These are phyloP conservation scores for Plenodomus biglobosus DNA, from an alignment of 2,329 filamentous ascomycete species.

Conservation along the genomic window DNA sequence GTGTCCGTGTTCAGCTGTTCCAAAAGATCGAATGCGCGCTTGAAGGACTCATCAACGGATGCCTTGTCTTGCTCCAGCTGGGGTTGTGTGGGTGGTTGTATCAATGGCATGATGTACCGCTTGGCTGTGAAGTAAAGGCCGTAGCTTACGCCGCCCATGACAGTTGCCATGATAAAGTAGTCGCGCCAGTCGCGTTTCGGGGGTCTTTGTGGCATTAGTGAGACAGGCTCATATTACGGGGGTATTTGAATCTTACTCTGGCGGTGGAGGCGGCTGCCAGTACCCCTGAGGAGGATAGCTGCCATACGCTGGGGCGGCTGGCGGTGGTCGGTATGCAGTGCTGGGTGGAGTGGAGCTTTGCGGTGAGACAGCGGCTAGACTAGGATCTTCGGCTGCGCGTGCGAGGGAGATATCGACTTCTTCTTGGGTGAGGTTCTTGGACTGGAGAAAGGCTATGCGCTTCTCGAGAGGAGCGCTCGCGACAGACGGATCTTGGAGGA, in stretches of 20 bases:
- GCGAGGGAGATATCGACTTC: constrained; percentile 85
- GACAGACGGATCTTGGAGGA: constrained; percentile 93
- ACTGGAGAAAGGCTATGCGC: constrained; percentile 86
- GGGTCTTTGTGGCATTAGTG: constrained; percentile 40
- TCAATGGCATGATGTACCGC: constrained; percentile 88
- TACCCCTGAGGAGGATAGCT: constrained; percentile 56
- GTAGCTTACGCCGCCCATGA: constrained; percentile 85
- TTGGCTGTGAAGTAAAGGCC: constrained; percentile 82
- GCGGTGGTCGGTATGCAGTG: constrained; percentile 51
- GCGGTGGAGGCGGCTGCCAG: constrained; percentile 56
- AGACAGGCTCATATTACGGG: background rate
- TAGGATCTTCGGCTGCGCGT: constrained; percentile 63
- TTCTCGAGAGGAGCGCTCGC: constrained; percentile 88
- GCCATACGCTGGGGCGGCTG: constrained; percentile 52
- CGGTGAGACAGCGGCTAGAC: constrained; percentile 52
- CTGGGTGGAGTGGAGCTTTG: constrained; percentile 46
- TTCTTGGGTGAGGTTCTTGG: constrained; percentile 95
- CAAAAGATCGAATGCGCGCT: constrained; percentile 84
- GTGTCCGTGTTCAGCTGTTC: constrained; percentile 93
- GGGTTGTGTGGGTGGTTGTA: constrained; percentile 89
- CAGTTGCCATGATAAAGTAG: constrained; percentile 99
- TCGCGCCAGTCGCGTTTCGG: constrained; percentile 94
- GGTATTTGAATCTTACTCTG: constrained; percentile 48
- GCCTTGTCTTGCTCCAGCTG: constrained; percentile 94
- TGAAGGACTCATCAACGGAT: constrained; percentile 88